Percentiles rank a stretch among this genome's conserved stretches.
Evolutionary conservation across 192 early-diverging fungal species (phyloP).

Genomic region (Ambispora gerdemannii): DNA sequence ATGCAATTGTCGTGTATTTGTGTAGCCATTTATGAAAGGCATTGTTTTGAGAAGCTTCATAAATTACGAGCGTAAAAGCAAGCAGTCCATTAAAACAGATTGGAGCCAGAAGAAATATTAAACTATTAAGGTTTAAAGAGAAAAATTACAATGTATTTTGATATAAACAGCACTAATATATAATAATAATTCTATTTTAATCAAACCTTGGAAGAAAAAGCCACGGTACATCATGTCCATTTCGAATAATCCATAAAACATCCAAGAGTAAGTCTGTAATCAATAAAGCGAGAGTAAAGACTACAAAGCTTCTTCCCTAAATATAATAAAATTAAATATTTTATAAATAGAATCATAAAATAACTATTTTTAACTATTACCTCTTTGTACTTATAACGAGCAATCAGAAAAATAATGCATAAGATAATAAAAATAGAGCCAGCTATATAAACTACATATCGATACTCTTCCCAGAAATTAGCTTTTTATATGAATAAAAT

Average conservation of each 20-base stretch:
- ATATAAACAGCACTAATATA: not conserved
- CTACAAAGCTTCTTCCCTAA: not conserved
- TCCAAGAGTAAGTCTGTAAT: conserved; percentile 2
- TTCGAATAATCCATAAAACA: not conserved
- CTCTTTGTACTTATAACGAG: not conserved
- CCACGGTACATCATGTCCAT: not conserved
- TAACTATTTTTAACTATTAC: not conserved
- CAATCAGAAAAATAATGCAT: conserved; percentile 8
- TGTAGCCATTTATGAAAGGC: conserved; percentile 10
- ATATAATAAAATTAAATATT: not conserved
- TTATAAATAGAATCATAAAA: not conserved
- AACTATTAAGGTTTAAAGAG: not conserved
- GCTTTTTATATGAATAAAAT: not conserved
- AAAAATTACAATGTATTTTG: not conserved
- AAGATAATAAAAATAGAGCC: not conserved
- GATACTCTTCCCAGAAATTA: conserved; percentile 19
- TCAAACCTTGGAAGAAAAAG: conserved; percentile 16
- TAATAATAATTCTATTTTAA: not conserved
- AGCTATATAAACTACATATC: not conserved
- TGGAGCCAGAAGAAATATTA: not conserved
- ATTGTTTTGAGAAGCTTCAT: not conserved
- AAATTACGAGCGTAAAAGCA: conserved; percentile 11
- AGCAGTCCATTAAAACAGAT: not conserved
- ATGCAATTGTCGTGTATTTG: not conserved
- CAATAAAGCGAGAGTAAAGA: conserved; percentile 18